Percentiles rank a stretch among this genome's conserved stretches.
phyloP scores from a whole-genome alignment of 2,329 filamentous ascomycete genomes.

The Xylariaceae sp. region DNA sequence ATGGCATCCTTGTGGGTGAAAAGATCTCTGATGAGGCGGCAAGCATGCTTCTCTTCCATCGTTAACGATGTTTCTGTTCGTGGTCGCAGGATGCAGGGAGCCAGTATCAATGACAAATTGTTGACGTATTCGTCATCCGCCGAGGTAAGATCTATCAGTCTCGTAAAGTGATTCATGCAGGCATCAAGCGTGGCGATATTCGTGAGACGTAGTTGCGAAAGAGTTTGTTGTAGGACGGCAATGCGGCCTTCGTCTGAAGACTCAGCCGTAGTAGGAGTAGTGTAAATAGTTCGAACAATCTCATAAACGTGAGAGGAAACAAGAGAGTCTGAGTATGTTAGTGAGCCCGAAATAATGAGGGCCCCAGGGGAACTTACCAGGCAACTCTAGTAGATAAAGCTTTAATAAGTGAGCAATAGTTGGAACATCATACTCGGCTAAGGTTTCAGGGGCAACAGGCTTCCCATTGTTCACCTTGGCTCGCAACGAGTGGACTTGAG shows the following conservation, averaged over 20 bases:
- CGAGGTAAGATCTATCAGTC: conserved; percentile 92
- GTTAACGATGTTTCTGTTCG: conserved; percentile 85
- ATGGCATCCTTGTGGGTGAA: conserved; percentile 93
- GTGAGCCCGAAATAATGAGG: conserved; percentile 1
- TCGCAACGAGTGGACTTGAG: conserved; percentile 80
- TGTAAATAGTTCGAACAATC: conserved; percentile 96
- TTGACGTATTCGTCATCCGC: conserved; percentile 85
- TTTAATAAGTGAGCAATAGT: conserved; percentile 91
- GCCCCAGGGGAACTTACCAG: conserved; percentile 58
- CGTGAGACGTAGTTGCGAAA: conserved; percentile 88
- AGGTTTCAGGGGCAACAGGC: conserved; percentile 67
- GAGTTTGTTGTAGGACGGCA: conserved; percentile 89
- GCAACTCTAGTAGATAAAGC: conserved; percentile 90
- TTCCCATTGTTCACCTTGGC: conserved; percentile 85
- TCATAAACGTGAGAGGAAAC: conserved; percentile 98
- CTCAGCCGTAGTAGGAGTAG: conserved; percentile 68
- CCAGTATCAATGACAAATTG: conserved; percentile 69
- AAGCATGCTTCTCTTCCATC: conserved; percentile 91
- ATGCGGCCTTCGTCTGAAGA: conserved; percentile 75
- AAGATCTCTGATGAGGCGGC: conserved; percentile 85
- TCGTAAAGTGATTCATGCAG: conserved; percentile 96
- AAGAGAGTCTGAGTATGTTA: conserved; percentile 71
- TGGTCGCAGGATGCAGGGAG: conserved; percentile 84
- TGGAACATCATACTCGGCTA: conserved; percentile 88
- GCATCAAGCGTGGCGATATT: conserved; percentile 99